phyloP scores from a whole-genome alignment of 257 asterid genomes.

The Forsythia suspensa region DNA sequence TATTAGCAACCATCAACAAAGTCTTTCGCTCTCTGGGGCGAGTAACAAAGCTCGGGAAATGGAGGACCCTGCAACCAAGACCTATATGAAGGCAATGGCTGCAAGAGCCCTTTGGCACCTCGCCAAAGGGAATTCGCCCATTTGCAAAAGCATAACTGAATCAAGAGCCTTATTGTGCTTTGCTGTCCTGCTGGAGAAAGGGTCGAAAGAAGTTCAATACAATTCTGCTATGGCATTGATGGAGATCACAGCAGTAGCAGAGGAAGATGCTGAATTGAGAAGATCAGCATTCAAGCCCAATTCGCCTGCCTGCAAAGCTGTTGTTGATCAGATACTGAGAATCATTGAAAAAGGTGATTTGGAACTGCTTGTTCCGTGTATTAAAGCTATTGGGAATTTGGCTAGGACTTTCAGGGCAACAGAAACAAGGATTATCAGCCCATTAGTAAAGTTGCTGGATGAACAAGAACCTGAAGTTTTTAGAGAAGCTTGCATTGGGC shows the following conservation, averaged over 20 bases:
- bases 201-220: slow-evolving; percentile 58
- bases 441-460: slow-evolving; percentile 40
- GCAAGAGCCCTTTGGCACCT: slow-evolving; percentile 86
- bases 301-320: slow-evolving; percentile 48
- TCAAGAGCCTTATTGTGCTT: slow-evolving; percentile 75
- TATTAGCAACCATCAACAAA: slow-evolving; percentile 29
- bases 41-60: slow-evolving; percentile 59
- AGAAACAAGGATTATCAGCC: slow-evolving; percentile 45
- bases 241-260: slow-evolving; percentile 51
- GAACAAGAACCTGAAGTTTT: slow-evolving; percentile 34
- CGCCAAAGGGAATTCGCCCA: slow-evolving; percentile 60
- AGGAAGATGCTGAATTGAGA: slow-evolving; percentile 40
- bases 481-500: slow-evolving; percentile 40
- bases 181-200: slow-evolving; percentile 71
- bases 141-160: slow-evolving; percentile 81
- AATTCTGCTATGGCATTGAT: slow-evolving; percentile 79
- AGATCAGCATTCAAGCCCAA: slow-evolving; percentile 49
- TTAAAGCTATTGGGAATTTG: slow-evolving; percentile 42
- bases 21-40: slow-evolving; percentile 38
- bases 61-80: slow-evolving; percentile 75
- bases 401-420: slow-evolving; percentile 47
- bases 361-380: slow-evolving; percentile 38
- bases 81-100: slow-evolving; percentile 75
- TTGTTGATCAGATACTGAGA: slow-evolving; percentile 37
- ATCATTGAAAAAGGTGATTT: slow-evolving; percentile 33